phyloP scores from a whole-genome alignment of 108 stramenopile genomes.

The Asterionellopsis glacialis region DNA sequence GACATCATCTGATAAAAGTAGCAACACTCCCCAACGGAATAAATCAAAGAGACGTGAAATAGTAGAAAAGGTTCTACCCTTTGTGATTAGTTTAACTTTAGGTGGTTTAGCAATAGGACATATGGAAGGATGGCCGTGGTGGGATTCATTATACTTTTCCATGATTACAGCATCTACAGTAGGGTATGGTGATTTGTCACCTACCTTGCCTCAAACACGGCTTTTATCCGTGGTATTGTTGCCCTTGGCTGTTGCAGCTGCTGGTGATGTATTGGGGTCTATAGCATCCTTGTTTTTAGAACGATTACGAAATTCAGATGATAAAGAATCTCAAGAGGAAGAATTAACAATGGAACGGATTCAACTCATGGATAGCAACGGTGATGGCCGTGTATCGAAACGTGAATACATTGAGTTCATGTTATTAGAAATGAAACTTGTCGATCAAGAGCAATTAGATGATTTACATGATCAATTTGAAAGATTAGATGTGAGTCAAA shows the following conservation, averaged over 20 bases:
- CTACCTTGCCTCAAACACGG: neutral
- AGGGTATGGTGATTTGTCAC: slow-evolving; percentile 25
- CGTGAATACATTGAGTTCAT: slow-evolving; percentile 19
- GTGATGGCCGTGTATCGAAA: slow-evolving; percentile 11
- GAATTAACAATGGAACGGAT: slow-evolving; percentile 11
- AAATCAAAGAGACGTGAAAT: neutral
- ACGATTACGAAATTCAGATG: neutral
- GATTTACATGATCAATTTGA: slow-evolving; percentile 9
- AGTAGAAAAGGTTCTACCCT: neutral
- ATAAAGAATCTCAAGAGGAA: neutral
- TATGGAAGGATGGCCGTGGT: slow-evolving; percentile 16
- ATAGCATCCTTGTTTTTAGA: slow-evolving; percentile 1
- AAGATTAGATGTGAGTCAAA: slow-evolving; percentile 10
- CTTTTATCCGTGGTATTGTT: slow-evolving; percentile 12
- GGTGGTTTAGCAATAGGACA: slow-evolving; percentile 4
- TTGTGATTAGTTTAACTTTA: neutral
- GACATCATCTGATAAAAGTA: neutral
- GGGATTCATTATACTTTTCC: slow-evolving; percentile 18
- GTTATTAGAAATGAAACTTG: slow-evolving; percentile 11
- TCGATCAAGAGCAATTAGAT: neutral
- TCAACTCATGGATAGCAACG: slow-evolving; percentile 14
- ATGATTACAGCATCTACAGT: slow-evolving; percentile 18
- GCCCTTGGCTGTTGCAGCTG: slow-evolving; percentile 10
- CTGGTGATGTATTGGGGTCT: slow-evolving; percentile 8
- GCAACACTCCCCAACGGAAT: no score